Conservation (phyloP, 192 early-diverging fungal genomes). For the Lunasporangiospora selenospora region DNA sequence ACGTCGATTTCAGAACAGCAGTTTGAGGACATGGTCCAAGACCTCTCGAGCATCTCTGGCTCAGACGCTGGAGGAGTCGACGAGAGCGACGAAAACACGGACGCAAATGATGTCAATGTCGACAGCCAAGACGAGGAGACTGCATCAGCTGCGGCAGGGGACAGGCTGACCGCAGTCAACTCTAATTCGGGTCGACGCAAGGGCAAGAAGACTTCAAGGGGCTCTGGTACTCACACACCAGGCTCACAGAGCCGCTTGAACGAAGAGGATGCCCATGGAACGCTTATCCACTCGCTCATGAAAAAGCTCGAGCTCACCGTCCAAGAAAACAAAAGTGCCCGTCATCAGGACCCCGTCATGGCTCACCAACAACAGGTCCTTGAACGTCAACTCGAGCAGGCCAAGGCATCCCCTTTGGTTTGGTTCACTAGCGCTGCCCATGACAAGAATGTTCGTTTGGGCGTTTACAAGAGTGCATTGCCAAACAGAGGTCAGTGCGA, state of each 20-base stretch:
- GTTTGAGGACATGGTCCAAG: constrained; percentile 60
- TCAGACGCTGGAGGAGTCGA: no score
- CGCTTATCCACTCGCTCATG: constrained; percentile 26
- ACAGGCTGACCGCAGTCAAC: background rate
- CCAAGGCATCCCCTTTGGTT: constrained; percentile 30
- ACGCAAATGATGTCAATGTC: background rate
- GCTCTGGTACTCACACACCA: no score
- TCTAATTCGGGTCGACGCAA: background rate
- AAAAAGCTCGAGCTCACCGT: constrained; percentile 42
- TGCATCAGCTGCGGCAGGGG: background rate
- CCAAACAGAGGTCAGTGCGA: constrained; percentile 29
- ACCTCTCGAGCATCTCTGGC: constrained; percentile 59
- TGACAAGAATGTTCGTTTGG: constrained; percentile 42
- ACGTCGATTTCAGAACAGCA: constrained; percentile 50
- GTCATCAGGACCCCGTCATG: constrained; percentile 27
- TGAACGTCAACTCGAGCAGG: constrained; percentile 35
- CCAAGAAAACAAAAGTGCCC: constrained; percentile 15
- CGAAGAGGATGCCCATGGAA: constrained; percentile 23
- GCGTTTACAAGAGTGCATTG: constrained; percentile 52
- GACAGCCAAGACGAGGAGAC: background rate
- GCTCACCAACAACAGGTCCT: constrained; percentile 21
- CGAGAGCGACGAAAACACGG: constrained; percentile 20
- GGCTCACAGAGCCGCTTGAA: no score
- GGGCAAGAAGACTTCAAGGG: no score
- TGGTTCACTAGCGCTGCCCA: constrained; percentile 51